A percentile compares a stretch with the other conserved stretches of the same genome.
These are phyloP conservation scores for Trypanosoma vivax DNA, from an alignment of 208 protist species.

Conservation along the genomic window DNA sequence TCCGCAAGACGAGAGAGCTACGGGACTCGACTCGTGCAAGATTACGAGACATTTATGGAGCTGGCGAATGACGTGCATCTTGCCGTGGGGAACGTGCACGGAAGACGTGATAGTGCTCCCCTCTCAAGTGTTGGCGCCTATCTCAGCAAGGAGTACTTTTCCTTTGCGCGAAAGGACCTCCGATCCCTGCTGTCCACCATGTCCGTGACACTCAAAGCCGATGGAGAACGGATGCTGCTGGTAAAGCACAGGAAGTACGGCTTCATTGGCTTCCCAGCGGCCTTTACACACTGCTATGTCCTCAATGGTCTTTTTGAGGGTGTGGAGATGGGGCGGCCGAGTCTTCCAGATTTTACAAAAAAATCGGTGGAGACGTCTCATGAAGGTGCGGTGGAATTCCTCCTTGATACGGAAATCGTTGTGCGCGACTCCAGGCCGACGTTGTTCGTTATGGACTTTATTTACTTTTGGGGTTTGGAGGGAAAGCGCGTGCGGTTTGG, in stretches of 20 bases:
- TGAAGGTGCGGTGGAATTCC: constrained; percentile 35
- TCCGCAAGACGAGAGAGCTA: constrained; percentile 11
- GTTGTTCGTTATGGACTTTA: constrained; percentile 72
- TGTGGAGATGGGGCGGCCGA: constrained; percentile 11
- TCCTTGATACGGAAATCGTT: constrained; percentile 73
- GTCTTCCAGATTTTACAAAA: constrained; percentile 7
- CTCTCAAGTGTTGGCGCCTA: constrained; percentile 73
- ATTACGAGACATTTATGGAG: constrained; percentile 46
- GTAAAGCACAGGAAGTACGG: constrained; percentile 63
- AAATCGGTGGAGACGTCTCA: neutral
- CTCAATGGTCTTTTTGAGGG: constrained; percentile 60
- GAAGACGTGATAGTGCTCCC: constrained; percentile 60
- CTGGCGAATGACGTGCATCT: constrained; percentile 57
- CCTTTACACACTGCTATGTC: constrained; percentile 67
- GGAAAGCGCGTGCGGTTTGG: constrained; percentile 44
- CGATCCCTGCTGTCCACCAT: constrained; percentile 29
- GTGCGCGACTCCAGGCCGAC: constrained; percentile 17
- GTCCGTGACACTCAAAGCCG: constrained; percentile 75
- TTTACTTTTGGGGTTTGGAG: constrained; percentile 73
- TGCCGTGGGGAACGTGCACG: constrained; percentile 45
- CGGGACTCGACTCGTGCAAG: constrained; percentile 39
- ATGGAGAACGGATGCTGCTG: constrained; percentile 70
- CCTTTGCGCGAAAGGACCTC: constrained; percentile 29
- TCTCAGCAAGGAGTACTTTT: constrained; percentile 65
- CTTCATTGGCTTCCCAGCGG: constrained; percentile 65